Base-by-base conservation (phyloP, 805 yeast species). In the Candida methanosorbosa region DNA sequence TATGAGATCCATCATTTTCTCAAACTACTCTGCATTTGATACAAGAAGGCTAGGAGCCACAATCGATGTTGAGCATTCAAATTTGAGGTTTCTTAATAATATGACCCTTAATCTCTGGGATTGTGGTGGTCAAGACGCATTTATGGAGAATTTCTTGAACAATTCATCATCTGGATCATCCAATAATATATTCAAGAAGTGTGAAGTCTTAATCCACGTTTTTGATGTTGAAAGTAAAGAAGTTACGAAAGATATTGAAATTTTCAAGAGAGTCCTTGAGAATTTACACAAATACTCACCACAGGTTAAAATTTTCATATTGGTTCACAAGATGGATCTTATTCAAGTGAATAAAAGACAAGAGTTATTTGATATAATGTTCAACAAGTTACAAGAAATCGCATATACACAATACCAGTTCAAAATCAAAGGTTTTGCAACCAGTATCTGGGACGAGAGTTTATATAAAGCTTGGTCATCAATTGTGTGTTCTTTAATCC, bases 41-140 rank as follows among this genome's bases (percentile, higher is more conserved):
- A 92, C 98, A 3, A 70, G 97, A 43, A 68, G 97, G 38, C 61
- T 92, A 12, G 97, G 97, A 2, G 97, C 98, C 9, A 92, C 98
- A 0, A 88, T 92, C 38, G 98, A 92, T 52, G 97, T 92, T n/a
- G 98, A 92, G 53, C 96, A 92, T 53, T 86, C 97, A 2, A 95
- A 90, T 59, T 62, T 92, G 37, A 66, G 97, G 33, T 88, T 92
- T 50, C 64, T 92, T 39, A 96, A 96, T 1, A 88, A 90, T 54
- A 86, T 92, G 94, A 87, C 97, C 1, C 65, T 92, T 30, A 90
- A 90, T 49, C 64, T 92, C 17, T 88, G 97, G 97, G 98, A 92
- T 57, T 92, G 98, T 61, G 98, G 97, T 49, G 95, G 95, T 3
- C 98, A 92, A 55, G 97, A 92, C 56, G 86, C 82, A 2, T 92